phyloP scores from a whole-genome alignment of 371 early-diverging fungal species.

The Zychaea mexicana region DNA sequence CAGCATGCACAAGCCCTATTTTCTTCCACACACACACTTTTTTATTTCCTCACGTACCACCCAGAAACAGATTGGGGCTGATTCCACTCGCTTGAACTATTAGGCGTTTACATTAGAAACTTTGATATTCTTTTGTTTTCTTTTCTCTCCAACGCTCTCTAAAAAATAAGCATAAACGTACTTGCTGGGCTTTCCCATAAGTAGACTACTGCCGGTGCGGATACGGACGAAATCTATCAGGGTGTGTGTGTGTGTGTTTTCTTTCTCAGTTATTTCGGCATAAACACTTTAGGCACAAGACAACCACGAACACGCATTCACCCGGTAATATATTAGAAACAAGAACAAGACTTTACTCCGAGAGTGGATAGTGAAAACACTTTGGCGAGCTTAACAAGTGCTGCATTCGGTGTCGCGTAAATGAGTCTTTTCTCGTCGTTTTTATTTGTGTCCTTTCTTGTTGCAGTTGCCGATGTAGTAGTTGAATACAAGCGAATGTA shows the following conservation, averaged over 20 bases:
- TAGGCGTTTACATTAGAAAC: background rate
- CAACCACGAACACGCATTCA: too few relatives aligned
- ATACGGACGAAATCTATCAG: slow-evolving; percentile 38
- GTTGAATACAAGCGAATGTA: slow-evolving; percentile 9
- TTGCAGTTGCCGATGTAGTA: background rate
- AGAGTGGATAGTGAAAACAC: slow-evolving; percentile 44
- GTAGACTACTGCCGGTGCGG: slow-evolving; percentile 43
- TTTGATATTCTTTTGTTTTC: background rate
- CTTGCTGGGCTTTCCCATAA: slow-evolving; percentile 50
- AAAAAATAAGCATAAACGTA: slow-evolving; percentile 12
- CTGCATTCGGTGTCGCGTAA: slow-evolving; percentile 39
- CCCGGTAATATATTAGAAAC: too few relatives aligned
- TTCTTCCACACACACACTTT: background rate
- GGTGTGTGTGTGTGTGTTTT: too few relatives aligned
- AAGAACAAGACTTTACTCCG: slow-evolving; percentile 32
- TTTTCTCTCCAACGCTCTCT: background rate
- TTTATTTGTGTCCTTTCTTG: background rate
- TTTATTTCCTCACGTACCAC: slow-evolving; percentile 1
- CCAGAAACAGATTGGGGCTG: background rate
- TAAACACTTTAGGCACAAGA: too few relatives aligned
- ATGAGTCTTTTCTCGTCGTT: slow-evolving; percentile 19
- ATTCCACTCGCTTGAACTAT: slow-evolving; percentile 27
- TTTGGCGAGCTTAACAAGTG: slow-evolving; percentile 39
- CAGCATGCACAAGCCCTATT: slow-evolving; percentile 1
- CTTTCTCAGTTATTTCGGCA: too few relatives aligned